Conservation (phyloP, 1,139 yeast species). For the Geotrichum carabidarum region DNA sequence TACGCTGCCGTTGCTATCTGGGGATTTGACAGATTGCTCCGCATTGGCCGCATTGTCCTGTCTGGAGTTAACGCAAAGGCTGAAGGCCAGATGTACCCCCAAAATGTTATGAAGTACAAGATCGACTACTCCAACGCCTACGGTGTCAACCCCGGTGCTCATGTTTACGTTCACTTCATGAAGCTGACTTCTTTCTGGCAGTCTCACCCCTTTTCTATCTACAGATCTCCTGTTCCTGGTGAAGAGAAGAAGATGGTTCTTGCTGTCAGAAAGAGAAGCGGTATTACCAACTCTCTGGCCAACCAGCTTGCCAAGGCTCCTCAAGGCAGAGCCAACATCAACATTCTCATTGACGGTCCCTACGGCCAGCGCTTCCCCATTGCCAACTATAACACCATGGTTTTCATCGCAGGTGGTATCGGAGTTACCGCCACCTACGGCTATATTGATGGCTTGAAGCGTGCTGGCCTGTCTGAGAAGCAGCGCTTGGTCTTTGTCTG, state of each 20-base stretch:
- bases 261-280: slow-evolving; percentile 36
- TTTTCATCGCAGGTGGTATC: slow-evolving; percentile 59
- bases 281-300: slow-evolving; percentile 33
- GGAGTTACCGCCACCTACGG: slow-evolving; percentile 54
- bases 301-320: slow-evolving; percentile 25
- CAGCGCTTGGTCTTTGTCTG: slow-evolving; percentile 39
- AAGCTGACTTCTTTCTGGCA: slow-evolving; percentile 47
- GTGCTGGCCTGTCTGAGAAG: slow-evolving; percentile 16
- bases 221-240: slow-evolving; percentile 26
- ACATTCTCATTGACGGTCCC: slow-evolving; percentile 48
- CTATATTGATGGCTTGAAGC: slow-evolving; percentile 21
- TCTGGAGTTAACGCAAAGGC: slow-evolving; percentile 25
- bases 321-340: not conserved
- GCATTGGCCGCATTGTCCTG: slow-evolving; percentile 43
- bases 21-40: slow-evolving; percentile 53
- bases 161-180: slow-evolving; percentile 41
- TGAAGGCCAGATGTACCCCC: slow-evolving; percentile 29
- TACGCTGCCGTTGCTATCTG: slow-evolving; percentile 58
- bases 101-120: slow-evolving; percentile 41
- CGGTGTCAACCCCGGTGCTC: slow-evolving; percentile 39
- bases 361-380: slow-evolving; percentile 50
- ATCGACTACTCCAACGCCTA: slow-evolving; percentile 35
- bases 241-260: slow-evolving; percentile 30
- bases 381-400: slow-evolving; percentile 46
- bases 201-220: slow-evolving; percentile 53